phyloP scores from a whole-genome alignment of 306 rosid species.

The Lathyrus sativus region DNA sequence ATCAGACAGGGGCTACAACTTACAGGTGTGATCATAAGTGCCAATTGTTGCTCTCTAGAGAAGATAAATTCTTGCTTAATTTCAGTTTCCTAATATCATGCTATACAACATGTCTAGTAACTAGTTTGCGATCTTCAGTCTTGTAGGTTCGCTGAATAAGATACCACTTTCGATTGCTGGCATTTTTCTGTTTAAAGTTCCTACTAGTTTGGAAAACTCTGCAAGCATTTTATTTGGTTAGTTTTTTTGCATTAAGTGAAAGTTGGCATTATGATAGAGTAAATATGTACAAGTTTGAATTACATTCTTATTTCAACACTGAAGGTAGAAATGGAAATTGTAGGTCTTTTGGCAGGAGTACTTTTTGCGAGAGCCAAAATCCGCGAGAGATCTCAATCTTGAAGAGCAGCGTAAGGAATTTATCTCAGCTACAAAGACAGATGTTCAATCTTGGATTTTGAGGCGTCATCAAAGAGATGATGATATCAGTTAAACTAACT shows the following conservation, averaged over 20 bases:
- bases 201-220: conserved; percentile 91
- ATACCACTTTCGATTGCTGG: conserved; percentile 95
- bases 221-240: conserved; percentile 90
- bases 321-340: conserved; percentile 37
- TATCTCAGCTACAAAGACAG: conserved; percentile 27
- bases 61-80: not conserved
- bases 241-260: no score
- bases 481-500: conserved; percentile 5
- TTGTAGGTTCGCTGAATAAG: conserved; percentile 96
- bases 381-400: conserved; percentile 67
- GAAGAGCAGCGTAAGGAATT: conserved; percentile 29
- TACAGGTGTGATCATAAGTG: conserved; percentile 65
- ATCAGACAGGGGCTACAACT: conserved; percentile 96
- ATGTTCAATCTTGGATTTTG: conserved; percentile 29
- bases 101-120: conserved; percentile 35
- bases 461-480: conserved; percentile 19
- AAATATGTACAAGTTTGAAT: no score
- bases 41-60: not conserved
- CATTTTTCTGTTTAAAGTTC: conserved; percentile 84
- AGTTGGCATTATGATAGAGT: no score
- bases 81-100: conserved; percentile 18
- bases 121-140: conserved; percentile 60
- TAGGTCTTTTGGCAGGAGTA: conserved; percentile 95
- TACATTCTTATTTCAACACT: no score
- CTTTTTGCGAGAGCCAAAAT: conserved; percentile 94